Conservation (phyloP, 2,329 filamentous ascomycete species). For the Chrysoporthe austroafricana region DNA sequence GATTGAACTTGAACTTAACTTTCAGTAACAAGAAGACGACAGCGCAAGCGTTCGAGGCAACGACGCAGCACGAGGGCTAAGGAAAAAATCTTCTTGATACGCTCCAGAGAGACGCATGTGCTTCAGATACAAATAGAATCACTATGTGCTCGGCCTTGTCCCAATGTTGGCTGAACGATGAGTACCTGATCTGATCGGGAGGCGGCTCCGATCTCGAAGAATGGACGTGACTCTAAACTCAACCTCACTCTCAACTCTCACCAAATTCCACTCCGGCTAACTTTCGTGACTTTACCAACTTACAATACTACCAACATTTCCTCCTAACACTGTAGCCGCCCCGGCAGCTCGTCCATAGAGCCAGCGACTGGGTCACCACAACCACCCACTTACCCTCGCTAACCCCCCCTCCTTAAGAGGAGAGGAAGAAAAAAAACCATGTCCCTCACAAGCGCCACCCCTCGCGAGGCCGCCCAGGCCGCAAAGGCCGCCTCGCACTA, state of each 20-base stretch:
- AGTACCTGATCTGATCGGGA: slow-evolving; percentile 1
- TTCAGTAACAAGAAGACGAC: neutral
- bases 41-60: no score
- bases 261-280: neutral
- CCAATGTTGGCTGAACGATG: neutral
- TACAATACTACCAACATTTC: neutral
- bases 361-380: neutral
- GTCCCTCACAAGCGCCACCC: slow-evolving; percentile 87
- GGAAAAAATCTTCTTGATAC: neutral
- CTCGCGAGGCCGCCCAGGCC: slow-evolving; percentile 73
- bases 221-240: neutral
- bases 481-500: slow-evolving; percentile 82
- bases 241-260: neutral
- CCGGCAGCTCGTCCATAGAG: neutral
- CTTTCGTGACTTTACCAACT: neutral
- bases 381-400: neutral
- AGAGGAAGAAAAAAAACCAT: slow-evolving; percentile 49
- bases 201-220: slow-evolving; percentile 15
- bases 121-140: neutral
- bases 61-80: neutral
- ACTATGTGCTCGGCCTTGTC: neutral
- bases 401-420: no score
- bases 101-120: neutral
- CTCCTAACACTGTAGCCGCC: neutral
- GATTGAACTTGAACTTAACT: neutral